A percentile compares a stretch with the other conserved stretches of the same genome.
Conservation (phyloP, 2,329 filamentous ascomycete genomes). For the Fusarium clavum region DNA sequence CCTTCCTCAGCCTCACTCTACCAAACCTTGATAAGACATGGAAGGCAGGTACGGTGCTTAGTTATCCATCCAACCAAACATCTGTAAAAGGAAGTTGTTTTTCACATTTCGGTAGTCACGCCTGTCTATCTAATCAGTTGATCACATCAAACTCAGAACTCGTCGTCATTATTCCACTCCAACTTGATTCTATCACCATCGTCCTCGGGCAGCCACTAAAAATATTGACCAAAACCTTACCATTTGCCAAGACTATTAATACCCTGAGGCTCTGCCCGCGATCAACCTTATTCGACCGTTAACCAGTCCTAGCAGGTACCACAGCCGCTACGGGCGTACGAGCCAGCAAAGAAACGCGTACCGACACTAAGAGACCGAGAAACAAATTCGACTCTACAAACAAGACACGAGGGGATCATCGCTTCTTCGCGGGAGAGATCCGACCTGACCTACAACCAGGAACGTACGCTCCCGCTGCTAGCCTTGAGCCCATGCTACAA, state of each 20-base stretch:
- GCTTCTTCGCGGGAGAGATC: conserved; percentile 22
- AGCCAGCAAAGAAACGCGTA: conserved; percentile 18
- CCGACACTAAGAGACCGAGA: conserved; percentile 8
- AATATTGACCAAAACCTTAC: neutral
- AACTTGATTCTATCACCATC: neutral
- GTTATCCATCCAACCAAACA: conserved; percentile 10
- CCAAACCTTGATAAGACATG: conserved; percentile 21
- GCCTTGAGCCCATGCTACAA: neutral
- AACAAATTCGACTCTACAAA: conserved; percentile 20
- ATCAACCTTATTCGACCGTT: conserved; percentile 17
- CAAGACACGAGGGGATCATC: conserved; percentile 13
- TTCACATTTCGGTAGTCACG: neutral
- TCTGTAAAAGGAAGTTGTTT: conserved; percentile 15
- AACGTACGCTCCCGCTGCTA: conserved; percentile 33
- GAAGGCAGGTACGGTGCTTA: conserved; percentile 4
- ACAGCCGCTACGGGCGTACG: neutral
- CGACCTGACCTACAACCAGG: conserved; percentile 22
- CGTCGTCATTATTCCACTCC: neutral
- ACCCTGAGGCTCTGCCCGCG: conserved; percentile 24
- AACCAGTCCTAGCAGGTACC: conserved; percentile 2
- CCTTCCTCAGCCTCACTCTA: conserved; percentile 6
- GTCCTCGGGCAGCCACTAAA: neutral
- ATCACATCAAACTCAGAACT: neutral
- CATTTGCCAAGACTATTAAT: conserved; percentile 1
- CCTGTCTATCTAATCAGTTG: conserved; percentile 13